Conservation (phyloP, 768 basidiomycete genomes). For the Termitomyces sp. region DNA sequence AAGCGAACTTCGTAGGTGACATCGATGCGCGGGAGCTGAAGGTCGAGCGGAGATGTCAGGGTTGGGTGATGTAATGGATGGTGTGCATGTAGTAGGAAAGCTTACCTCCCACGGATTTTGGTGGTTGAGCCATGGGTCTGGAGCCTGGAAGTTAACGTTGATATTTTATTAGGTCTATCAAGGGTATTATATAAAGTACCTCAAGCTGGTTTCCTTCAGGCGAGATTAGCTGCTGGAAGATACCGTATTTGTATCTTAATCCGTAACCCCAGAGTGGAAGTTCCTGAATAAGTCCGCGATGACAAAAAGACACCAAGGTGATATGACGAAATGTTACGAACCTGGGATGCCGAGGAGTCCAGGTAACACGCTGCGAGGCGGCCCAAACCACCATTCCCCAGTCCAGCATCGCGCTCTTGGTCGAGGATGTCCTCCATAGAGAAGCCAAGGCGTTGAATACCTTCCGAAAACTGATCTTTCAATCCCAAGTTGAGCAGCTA, state of each 20-base stretch:
- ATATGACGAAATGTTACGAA: conserved; percentile 63
- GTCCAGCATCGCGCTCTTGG: conserved; percentile 88
- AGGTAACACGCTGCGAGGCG: conserved; percentile 97
- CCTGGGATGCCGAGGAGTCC: conserved; percentile 86
- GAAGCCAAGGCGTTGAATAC: conserved; percentile 81
- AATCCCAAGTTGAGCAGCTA: conserved; percentile 87
- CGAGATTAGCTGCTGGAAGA: conserved; percentile 92
- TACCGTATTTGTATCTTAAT: conserved; percentile 89
- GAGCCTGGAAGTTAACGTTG: conserved; percentile 43
- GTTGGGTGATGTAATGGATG: neutral
- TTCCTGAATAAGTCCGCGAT: conserved; percentile 42
- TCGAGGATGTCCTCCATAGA: conserved; percentile 83
- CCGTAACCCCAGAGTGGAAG: conserved; percentile 97
- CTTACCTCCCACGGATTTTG: conserved; percentile 81
- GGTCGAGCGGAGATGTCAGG: neutral
- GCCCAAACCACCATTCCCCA: conserved; percentile 95
- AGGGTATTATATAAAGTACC: conserved; percentile 23
- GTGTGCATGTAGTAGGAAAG: neutral
- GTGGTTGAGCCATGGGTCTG: conserved; percentile 89
- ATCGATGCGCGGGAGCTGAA: conserved; percentile 70
- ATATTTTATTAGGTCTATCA: neutral
- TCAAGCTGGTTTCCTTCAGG: conserved; percentile 83
- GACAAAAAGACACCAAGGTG: conserved; percentile 31
- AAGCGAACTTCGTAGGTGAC: conserved; percentile 86
- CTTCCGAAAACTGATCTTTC: conserved; percentile 68